These are phyloP conservation scores for Aspergillus biplanus DNA, from an alignment of 495 filamentous ascomycete species.

Conservation along the genomic window DNA sequence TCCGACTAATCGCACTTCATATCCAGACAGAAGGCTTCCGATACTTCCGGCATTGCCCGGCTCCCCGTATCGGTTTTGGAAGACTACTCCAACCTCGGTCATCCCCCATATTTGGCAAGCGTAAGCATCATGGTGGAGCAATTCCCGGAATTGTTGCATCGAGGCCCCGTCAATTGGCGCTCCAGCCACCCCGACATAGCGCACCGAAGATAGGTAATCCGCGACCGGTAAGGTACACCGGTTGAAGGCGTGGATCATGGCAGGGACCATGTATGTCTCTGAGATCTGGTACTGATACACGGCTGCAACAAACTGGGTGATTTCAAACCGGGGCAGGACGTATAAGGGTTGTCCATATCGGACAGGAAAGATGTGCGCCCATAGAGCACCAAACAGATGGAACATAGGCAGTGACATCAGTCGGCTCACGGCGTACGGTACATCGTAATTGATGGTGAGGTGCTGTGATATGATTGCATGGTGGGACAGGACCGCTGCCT, in stretches of 20 bases:
- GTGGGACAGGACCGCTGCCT: constrained; percentile 58
- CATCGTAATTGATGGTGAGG: constrained; percentile 49
- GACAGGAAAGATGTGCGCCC: constrained; percentile 57
- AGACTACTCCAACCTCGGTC: constrained; percentile 57
- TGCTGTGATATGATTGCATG: constrained; percentile 58
- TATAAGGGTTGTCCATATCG: constrained; percentile 59
- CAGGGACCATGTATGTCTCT: constrained; percentile 64
- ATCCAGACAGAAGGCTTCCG: constrained; percentile 68
- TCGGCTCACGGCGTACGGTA: constrained; percentile 50
- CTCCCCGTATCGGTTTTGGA: constrained; percentile 53
- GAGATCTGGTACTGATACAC: constrained; percentile 62
- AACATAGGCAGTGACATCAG: constrained; percentile 68
- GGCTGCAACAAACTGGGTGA: constrained; percentile 55
- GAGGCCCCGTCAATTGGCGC: constrained; percentile 32
- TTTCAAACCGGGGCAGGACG: constrained; percentile 63
- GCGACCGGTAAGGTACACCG: constrained; percentile 45
- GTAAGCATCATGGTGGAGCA: constrained; percentile 23
- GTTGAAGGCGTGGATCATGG: constrained; percentile 58
- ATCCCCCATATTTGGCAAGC: constrained; percentile 35
- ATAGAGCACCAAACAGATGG: constrained; percentile 61
- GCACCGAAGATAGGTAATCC: constrained; percentile 52
- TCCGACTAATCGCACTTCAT: constrained; percentile 61
- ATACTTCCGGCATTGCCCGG: constrained; percentile 53
- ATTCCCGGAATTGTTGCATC: constrained; percentile 27
- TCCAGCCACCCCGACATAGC: constrained; percentile 36